Evolutionary conservation across 352 stramenopile species (phyloP).

Genomic region (Pythium utonaiense): DNA sequence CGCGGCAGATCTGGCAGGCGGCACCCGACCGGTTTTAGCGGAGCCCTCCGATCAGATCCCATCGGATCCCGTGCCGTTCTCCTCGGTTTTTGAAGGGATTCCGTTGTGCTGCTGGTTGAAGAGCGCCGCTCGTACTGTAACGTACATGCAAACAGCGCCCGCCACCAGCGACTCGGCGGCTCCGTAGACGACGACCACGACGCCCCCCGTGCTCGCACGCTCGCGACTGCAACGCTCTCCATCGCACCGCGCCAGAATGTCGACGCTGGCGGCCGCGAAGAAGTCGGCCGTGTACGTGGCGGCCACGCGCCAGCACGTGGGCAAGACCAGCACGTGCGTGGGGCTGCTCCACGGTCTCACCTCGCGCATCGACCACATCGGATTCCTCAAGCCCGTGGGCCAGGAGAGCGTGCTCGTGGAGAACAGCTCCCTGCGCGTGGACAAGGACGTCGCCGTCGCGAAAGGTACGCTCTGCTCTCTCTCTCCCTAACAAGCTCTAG

Average conservation of each 20-base stretch:
- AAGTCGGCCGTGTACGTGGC: conserved; percentile 79
- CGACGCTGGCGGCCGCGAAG: conserved; percentile 15
- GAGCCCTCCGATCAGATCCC: neutral
- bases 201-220: too few relatives aligned
- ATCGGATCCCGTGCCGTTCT: neutral
- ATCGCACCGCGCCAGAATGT: neutral
- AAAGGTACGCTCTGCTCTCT: conserved; percentile 62
- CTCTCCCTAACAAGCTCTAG: too few relatives aligned
- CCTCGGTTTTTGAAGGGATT: conserved; percentile 10
- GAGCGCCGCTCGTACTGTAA: neutral
- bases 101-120: conserved; percentile 12
- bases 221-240: neutral
- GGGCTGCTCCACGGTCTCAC: conserved; percentile 92
- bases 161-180: neutral
- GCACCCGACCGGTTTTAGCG: conserved; percentile 2
- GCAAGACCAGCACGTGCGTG: conserved; percentile 93
- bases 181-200: conserved; percentile 5
- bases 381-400: conserved; percentile 95
- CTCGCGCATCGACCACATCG: conserved; percentile 84
- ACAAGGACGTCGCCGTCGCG: conserved; percentile 88
- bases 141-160: conserved; percentile 1
- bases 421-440: conserved; percentile 69
- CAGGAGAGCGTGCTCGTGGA: conserved; percentile 88
- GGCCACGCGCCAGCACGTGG: conserved; percentile 85
- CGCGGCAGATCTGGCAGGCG: neutral